Base-by-base conservation (phyloP, 1,284 basidiomycete species). In the Boletus smithii region DNA sequence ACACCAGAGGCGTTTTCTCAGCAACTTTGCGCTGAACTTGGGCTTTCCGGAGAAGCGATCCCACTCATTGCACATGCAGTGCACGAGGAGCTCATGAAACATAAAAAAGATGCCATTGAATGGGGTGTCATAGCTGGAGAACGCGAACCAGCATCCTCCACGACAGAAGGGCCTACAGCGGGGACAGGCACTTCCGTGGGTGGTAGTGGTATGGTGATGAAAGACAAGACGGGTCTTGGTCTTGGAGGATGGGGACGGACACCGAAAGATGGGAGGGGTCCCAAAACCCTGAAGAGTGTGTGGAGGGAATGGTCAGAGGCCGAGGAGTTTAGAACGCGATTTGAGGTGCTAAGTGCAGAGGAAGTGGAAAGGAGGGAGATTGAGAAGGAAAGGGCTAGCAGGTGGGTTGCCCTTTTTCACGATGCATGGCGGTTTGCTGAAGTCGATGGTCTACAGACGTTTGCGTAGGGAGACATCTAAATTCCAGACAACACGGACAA, bases 271-370 rank as follows among this genome's bases (percentile, higher is more conserved):
- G 84, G 84, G 16, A 71, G 81, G 27, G 90, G 92, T 0, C 89
- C 92, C 2, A 88, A 88, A 63, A 74, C 79, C n/a, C 69, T 98
- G 38, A 82, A 81, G 62, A 90, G 91, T 48, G 88, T 95, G 1
- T 99, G 95, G 93, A 74, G 94, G 42, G 95, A 98, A 63, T 98
- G 92, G 91, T 79, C 79, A 43, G 95, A 98, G 62, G 82, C 88
- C 27, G 88, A 91, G 62, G 91, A 95, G 66, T 97, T 91, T 68
- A 81, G 83, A 51, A 97, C 95, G n/a, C 74, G 85, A 39, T 84
- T 97, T 62, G 85, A 97, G 65, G 83, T 89, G 48, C 67, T 98
- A 49, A 88, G 76, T 10, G 81, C 85, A 22, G 95, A 97, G 65
- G 97, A 99, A 67, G 84, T 97, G 50, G 94, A 95, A 66, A 77